phyloP scores from a whole-genome alignment of 345 rosid genomes.

The Moricandia moricandioides region DNA sequence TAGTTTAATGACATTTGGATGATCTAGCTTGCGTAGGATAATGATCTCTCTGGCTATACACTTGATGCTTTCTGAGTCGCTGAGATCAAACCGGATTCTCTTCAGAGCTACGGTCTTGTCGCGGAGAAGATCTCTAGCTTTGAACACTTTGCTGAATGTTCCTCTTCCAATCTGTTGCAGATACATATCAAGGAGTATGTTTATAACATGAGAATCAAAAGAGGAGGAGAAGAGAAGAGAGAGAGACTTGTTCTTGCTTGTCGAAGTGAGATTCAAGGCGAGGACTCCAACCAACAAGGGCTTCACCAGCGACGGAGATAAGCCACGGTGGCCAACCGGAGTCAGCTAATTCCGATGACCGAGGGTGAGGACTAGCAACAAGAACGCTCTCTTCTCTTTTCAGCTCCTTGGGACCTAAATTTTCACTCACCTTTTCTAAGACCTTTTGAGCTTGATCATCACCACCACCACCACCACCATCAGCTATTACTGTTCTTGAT shows the following conservation, averaged over 20 bases:
- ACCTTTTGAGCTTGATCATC: background rate
- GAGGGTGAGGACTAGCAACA: conserved; percentile 25
- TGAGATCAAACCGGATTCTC: conserved; percentile 62
- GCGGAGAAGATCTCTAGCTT: conserved; percentile 62
- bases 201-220: background rate
- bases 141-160: conserved; percentile 85
- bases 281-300: conserved; percentile 83
- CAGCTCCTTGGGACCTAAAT: conserved; percentile 22
- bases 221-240: conserved; percentile 18
- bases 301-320: conserved; percentile 70
- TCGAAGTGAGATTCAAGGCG: conserved; percentile 63
- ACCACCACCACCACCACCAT: background rate
- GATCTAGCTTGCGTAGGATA: conserved; percentile 75
- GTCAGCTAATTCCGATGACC: conserved; percentile 24
- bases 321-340: conserved; percentile 98
- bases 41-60: conserved; percentile 86
- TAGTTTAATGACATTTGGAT: conserved; percentile 79
- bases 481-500: conserved; percentile 1
- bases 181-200: background rate
- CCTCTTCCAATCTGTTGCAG: conserved; percentile 89
- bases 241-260: conserved; percentile 69
- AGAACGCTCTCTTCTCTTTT: conserved; percentile 28
- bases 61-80: conserved; percentile 71
- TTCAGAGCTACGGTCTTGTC: conserved; percentile 78
- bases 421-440: conserved; percentile 3